Evolutionary conservation across 257 asterid species (phyloP), one percentile per base, ranked within the genome.

Genomic region (Plantago major): DNA sequence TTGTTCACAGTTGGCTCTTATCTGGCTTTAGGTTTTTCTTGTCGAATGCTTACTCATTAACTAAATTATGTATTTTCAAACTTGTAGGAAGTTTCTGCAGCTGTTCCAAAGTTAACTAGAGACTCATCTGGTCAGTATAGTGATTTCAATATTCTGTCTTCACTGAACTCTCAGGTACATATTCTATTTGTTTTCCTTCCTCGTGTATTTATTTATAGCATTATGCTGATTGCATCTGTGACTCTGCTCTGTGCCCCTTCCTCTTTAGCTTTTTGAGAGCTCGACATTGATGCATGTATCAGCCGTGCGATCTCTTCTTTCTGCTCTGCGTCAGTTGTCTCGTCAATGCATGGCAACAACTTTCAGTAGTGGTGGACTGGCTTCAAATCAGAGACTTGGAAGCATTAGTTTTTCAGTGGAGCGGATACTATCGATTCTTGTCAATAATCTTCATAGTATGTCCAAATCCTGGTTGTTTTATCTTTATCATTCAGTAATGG

Each of bases 91-190:
- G 95, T 86, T 59, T 84, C 99, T 10, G 66, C 83, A 52, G 81
- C 84, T 71, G 93, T 80, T 59, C 89, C 94, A 28, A 89, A 82
- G 83, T 86, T 84, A 66, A 80, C 89, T 46, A 86, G 95, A 73
- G 97, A 92, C 73, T 82, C 91, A 66, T 84, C 99, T 74, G 97
- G 97, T 63, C 97, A 86, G 57, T 83, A 86, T 62, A 89, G 97
- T 77, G 99, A 92, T 81, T 92, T 92, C 74, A 87, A 78, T 80
- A 78, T 92, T 73, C 91, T 92, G 60, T 89, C 99, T 67, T 92
- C 97, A 18, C 79, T 92, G 61, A 89, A 89, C 65, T 89, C 96
- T 58, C 97, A 92, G 97, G 99, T 84, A 62, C 58, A 40, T 30
- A 30, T 65, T 57, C 64, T 66, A 18, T 61, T 6, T 58, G 15